A percentile compares a stretch with the other conserved stretches of the same genome.
phyloP scores from a whole-genome alignment of 345 rosid species.

The Abelmoschus esculentus region DNA sequence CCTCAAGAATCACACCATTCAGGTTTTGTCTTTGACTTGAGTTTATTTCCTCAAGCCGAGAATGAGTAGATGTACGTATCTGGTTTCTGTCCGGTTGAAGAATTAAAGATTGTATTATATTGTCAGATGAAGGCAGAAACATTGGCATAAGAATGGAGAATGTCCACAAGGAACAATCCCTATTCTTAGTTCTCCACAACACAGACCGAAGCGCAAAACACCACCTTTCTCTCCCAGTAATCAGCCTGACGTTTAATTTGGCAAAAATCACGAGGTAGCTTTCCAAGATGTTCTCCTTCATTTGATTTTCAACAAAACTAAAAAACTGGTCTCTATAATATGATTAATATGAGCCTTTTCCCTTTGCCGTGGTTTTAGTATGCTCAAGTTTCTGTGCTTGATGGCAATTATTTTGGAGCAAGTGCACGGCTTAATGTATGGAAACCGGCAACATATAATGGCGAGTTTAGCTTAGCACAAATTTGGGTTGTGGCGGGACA shows the following conservation, averaged over 20 bases:
- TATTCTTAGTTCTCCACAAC: conserved; percentile 5
- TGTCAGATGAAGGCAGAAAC: conserved; percentile 12
- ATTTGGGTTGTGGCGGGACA: conserved; percentile 4
- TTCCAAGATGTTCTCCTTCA: background rate
- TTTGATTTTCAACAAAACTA: background rate
- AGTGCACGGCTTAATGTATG: conserved; percentile 14
- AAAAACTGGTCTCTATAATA: background rate
- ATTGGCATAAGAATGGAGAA: conserved; percentile 12
- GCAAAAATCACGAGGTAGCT: conserved; percentile 12
- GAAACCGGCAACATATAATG: conserved; percentile 9
- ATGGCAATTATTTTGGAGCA: conserved; percentile 15
- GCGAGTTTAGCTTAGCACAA: conserved; percentile 15
- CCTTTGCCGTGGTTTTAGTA: conserved; percentile 3
- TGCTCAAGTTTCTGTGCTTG: background rate
- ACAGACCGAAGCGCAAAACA: background rate
- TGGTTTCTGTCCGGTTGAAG: too few relatives aligned
- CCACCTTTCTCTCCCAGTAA: background rate
- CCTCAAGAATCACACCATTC: conserved; percentile 35
- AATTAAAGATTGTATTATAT: background rate
- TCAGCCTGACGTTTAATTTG: background rate
- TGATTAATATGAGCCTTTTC: background rate
- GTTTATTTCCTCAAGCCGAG: too few relatives aligned
- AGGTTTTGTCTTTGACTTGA: too few relatives aligned
- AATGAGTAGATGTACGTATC: too few relatives aligned
- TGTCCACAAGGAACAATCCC: conserved; percentile 29